A percentile compares a stretch with the other conserved stretches of the same genome.
These are phyloP conservation scores for Coprinopsis marcescibilis DNA, from an alignment of 768 basidiomycete species.

Conservation along the genomic window DNA sequence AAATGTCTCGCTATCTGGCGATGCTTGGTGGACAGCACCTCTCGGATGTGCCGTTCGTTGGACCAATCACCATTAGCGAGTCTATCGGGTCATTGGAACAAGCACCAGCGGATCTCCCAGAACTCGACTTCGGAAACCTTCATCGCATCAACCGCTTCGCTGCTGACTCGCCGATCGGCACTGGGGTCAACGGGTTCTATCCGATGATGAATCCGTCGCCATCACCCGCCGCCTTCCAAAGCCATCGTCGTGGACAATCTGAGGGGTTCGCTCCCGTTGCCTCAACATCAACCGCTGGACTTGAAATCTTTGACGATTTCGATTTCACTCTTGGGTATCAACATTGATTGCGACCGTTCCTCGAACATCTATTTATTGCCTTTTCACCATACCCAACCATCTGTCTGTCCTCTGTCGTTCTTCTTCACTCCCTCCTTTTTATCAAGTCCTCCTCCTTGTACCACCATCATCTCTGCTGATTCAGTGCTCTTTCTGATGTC, in stretches of 20 bases:
- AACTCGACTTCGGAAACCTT: neutral
- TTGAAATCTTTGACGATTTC: neutral
- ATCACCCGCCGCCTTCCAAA: neutral
- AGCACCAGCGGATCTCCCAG: neutral
- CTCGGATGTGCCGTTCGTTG: conserved; percentile 8
- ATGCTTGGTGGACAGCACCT: conserved; percentile 10
- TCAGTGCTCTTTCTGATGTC: too few relatives aligned
- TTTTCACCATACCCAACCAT: neutral
- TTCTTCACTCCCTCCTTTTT: too few relatives aligned
- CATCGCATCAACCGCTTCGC: neutral
- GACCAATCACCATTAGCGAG: conserved; percentile 7
- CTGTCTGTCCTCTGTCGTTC: neutral
- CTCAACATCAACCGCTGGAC: neutral
- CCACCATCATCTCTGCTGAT: too few relatives aligned
- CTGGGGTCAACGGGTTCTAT: conserved; percentile 3
- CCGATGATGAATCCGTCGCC: conserved; percentile 1
- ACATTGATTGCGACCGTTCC: too few relatives aligned
- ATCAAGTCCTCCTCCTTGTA: too few relatives aligned
- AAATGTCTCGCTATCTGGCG: conserved; percentile 8
- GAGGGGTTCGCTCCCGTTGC: too few relatives aligned
- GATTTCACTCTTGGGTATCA: conserved; percentile 1
- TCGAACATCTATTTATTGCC: neutral
- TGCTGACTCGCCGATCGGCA: neutral
- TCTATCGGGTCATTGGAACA: conserved; percentile 5
- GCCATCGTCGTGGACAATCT: conserved; percentile 1